phyloP scores from a whole-genome alignment of 108 stramenopile species.

The Hondaea fermentalgiana region DNA sequence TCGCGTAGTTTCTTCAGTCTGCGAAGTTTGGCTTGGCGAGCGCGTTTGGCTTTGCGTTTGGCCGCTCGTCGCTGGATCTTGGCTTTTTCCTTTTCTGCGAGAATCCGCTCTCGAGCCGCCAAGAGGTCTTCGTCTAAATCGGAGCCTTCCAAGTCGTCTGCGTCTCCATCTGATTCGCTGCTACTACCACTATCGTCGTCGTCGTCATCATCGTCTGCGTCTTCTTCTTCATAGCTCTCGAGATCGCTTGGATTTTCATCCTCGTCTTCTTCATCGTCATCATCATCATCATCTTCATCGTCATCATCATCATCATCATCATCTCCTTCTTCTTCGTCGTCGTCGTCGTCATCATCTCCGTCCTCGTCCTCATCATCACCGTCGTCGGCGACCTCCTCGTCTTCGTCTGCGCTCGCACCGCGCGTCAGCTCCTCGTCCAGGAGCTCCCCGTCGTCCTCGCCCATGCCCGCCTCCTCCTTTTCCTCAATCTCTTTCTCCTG shows the following conservation, averaged over 20 bases:
- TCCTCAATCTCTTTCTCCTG: neutral
- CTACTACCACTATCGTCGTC: neutral
- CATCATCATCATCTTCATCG: neutral
- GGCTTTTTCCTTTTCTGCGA: neutral
- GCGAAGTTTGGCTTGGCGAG: neutral
- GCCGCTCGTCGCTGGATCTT: neutral
- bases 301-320: neutral
- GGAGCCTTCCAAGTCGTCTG: neutral
- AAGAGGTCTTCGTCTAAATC: neutral
- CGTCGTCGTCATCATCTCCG: neutral
- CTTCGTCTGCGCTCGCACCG: neutral
- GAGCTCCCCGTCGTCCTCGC: neutral
- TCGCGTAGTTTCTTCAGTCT: neutral
- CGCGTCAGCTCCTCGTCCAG: neutral
- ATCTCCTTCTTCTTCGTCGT: neutral
- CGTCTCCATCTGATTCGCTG: neutral
- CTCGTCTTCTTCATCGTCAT: neutral
- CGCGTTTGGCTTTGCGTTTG: neutral
- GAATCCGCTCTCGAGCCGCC: neutral
- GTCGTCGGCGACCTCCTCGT: neutral
- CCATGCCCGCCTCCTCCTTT: neutral
- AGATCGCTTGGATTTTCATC: neutral
- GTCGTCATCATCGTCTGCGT: neutral
- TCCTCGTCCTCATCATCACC: neutral
- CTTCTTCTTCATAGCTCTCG: neutral